A percentile compares a stretch with the other conserved stretches of the same genome.
Conservation (phyloP, 140 eudicot species). For the Stevia rebaudiana region DNA sequence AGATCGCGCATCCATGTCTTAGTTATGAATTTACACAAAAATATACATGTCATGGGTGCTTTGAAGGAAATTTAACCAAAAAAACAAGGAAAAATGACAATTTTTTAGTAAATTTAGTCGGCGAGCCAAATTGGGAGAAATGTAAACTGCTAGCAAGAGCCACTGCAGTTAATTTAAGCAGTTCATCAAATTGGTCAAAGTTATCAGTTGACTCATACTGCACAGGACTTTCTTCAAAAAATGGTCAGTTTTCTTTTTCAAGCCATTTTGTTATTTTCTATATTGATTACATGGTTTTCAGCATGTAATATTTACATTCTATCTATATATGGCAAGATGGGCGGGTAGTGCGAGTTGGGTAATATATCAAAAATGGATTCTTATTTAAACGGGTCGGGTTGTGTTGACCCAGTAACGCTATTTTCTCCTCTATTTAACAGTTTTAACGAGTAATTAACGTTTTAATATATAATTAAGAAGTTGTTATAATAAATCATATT, state of each 20-base stretch:
- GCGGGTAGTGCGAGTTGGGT: not conserved
- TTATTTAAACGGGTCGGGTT: not conserved
- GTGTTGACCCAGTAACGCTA: not conserved
- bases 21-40: slow-evolving; percentile 45
- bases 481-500: not conserved
- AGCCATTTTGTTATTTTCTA: not conserved
- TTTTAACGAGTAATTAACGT: not conserved
- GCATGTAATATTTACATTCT: not conserved
- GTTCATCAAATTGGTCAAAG: slow-evolving; percentile 39
- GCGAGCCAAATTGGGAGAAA: slow-evolving; percentile 73
- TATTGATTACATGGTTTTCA: slow-evolving; percentile 4
- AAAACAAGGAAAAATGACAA: slow-evolving; percentile 19
- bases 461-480: not conserved
- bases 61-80: slow-evolving; percentile 23
- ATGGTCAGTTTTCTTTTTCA: slow-evolving; percentile 50
- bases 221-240: slow-evolving; percentile 39
- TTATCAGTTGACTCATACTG: slow-evolving; percentile 36
- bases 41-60: slow-evolving; percentile 63
- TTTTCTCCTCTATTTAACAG: not conserved
- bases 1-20: slow-evolving; percentile 76
- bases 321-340: not conserved
- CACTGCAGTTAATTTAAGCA: slow-evolving; percentile 57
- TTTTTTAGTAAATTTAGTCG: slow-evolving; percentile 36
- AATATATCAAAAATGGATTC: not conserved
- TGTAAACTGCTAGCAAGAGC: slow-evolving; percentile 68